These are phyloP conservation scores for Phialophora expanda DNA, from an alignment of 2,329 filamentous ascomycete genomes.

Conservation along the genomic window DNA sequence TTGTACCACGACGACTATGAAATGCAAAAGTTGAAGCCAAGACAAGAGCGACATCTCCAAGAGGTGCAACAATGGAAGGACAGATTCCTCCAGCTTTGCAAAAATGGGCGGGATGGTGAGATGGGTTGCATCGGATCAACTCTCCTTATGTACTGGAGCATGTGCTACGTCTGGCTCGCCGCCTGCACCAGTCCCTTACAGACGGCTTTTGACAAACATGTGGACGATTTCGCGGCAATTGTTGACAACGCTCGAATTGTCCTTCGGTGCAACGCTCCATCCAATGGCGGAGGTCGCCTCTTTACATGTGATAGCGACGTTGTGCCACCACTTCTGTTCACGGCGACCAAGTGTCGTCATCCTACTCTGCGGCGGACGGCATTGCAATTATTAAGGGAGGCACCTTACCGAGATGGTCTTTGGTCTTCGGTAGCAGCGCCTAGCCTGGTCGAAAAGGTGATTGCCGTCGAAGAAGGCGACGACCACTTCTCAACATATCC, in stretches of 20 bases:
- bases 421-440: constrained; percentile 28
- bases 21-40: constrained; percentile 13
- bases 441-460: constrained; percentile 26
- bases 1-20: constrained; percentile 20
- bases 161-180: constrained; percentile 30
- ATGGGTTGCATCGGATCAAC: constrained; percentile 18
- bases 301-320: constrained; percentile 43
- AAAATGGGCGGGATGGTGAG: constrained; percentile 4
- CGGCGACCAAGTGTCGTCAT: constrained; percentile 45
- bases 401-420: constrained; percentile 26
- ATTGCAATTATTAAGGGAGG: constrained; percentile 26
- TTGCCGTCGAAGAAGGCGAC: constrained; percentile 24
- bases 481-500: constrained; percentile 2
- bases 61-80: constrained; percentile 24
- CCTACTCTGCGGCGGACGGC: constrained; percentile 42
- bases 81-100: constrained; percentile 7
- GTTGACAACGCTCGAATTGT: constrained; percentile 23
- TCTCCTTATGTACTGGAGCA: constrained; percentile 31
- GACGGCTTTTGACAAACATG: constrained; percentile 28
- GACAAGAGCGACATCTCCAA: constrained; percentile 14
- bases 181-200: constrained; percentile 20
- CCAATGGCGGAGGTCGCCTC: background rate
- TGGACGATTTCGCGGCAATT: constrained; percentile 22
- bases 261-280: constrained; percentile 13
- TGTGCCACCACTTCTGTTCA: constrained; percentile 45